Evolutionary conservation across 495 filamentous ascomycete genomes (phyloP).

Genomic region (Sporormia fimetaria): DNA sequence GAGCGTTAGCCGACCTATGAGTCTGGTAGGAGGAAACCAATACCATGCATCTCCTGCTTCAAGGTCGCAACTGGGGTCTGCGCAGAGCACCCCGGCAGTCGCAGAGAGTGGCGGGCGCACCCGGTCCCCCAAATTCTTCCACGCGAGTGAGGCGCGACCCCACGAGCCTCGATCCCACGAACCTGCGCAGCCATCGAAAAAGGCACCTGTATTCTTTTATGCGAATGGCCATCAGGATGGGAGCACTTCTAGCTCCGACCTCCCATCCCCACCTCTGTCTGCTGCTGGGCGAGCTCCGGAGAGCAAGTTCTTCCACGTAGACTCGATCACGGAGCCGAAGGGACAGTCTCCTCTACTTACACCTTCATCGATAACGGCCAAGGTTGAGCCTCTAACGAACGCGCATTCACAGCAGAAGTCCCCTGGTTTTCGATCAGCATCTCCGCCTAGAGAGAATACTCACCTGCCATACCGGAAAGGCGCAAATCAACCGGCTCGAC

Average conservation of each 20-base stretch:
- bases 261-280: constrained; percentile 26
- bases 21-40: constrained; percentile 18
- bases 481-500: constrained; percentile 31
- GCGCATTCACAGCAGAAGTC: constrained; percentile 5
- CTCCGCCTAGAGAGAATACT: constrained; percentile 32
- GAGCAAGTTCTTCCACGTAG: constrained; percentile 39
- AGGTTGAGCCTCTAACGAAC: constrained; percentile 22
- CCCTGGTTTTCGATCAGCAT: constrained; percentile 26
- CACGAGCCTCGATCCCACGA: constrained; percentile 20
- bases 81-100: constrained; percentile 2
- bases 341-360: constrained; percentile 16
- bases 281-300: constrained; percentile 15
- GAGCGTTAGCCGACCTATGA: constrained; percentile 13
- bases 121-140: constrained; percentile 31
- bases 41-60: constrained; percentile 13
- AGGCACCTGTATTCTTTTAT: constrained; percentile 31
- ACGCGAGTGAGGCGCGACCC: constrained; percentile 27
- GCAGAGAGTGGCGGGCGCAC: constrained; percentile 4
- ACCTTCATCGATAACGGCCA: constrained; percentile 24
- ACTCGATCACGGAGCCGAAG: constrained; percentile 38
- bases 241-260: constrained; percentile 1
- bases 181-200: constrained; percentile 25
- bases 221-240: constrained; percentile 31
- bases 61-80: constrained; percentile 10
- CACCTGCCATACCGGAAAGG: constrained; percentile 36